A percentile compares a stretch with the other conserved stretches of the same genome.
Evolutionary conservation across 2,329 filamentous ascomycete genomes (phyloP).

Genomic region (Berkeleyomyces rouxiae): DNA sequence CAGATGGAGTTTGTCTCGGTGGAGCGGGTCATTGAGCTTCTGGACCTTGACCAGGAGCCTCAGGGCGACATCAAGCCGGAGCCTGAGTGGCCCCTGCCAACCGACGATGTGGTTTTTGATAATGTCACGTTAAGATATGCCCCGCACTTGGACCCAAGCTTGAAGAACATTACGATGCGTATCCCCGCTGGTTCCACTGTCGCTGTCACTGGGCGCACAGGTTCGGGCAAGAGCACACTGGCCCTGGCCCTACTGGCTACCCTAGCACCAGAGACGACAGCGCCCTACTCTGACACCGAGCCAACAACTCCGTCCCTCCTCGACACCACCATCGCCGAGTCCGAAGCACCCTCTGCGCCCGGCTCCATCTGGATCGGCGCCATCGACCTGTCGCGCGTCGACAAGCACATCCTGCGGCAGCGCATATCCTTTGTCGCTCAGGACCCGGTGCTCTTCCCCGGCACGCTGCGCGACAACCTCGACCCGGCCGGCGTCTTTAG

Average conservation of each 20-base stretch:
- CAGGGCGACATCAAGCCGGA: conserved; percentile 52
- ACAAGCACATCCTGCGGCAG: conserved; percentile 38
- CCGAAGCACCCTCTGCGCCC: conserved; percentile 15
- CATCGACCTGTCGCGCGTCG: conserved; percentile 34
- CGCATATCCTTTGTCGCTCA: conserved; percentile 48
- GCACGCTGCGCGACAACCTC: conserved; percentile 45
- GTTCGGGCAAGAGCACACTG: conserved; percentile 72
- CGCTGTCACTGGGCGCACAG: conserved; percentile 63
- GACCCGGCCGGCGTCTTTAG: conserved; percentile 48
- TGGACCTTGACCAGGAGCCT: conserved; percentile 61
- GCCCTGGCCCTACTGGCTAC: conserved; percentile 42
- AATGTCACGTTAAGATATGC: conserved; percentile 67
- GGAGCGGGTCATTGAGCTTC: conserved; percentile 67
- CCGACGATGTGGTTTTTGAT: conserved; percentile 59
- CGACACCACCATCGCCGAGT: conserved; percentile 2
- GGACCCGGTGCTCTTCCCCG: conserved; percentile 44
- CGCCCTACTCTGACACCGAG: conserved; percentile 2
- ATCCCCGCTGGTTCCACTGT: conserved; percentile 50
- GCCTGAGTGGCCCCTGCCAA: conserved; percentile 57
- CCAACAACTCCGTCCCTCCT: background rate
- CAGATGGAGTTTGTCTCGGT: conserved; percentile 89
- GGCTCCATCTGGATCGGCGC: conserved; percentile 38
- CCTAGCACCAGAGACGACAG: conserved; percentile 26
- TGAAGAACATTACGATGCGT: conserved; percentile 50
- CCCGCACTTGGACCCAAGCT: conserved; percentile 55